Conservation (phyloP, 2,329 filamentous ascomycete genomes). For the Sordariomycetes sp. region DNA sequence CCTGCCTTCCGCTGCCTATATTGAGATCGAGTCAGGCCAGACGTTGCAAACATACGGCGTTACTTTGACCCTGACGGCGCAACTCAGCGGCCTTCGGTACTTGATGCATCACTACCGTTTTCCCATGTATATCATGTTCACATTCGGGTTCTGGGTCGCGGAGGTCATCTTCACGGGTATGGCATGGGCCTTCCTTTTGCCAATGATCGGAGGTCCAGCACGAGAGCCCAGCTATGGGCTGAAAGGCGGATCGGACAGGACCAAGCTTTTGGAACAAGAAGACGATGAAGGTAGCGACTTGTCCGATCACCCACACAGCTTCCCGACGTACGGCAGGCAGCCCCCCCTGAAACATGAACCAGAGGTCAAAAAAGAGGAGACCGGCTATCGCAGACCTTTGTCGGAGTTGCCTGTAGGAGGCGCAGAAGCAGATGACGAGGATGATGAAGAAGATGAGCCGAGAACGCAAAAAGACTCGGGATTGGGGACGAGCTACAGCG, state of each 20-base stretch:
- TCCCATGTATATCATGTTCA: conserved; percentile 59
- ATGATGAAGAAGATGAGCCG: conserved; percentile 25
- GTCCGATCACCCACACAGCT: conserved; percentile 33
- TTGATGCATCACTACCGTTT: conserved; percentile 80
- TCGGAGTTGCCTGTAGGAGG: conserved; percentile 23
- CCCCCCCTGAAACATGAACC: conserved; percentile 30
- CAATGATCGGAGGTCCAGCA: conserved; percentile 19
- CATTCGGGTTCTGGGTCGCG: conserved; percentile 63
- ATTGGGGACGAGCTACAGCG: conserved; percentile 44
- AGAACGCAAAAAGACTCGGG: conserved; percentile 27
- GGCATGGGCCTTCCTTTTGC: conserved; percentile 50
- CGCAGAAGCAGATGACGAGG: conserved; percentile 39
- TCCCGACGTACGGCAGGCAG: conserved; percentile 31
- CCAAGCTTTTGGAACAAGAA: conserved; percentile 11
- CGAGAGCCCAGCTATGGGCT: conserved; percentile 4
- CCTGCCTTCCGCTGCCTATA: conserved; percentile 35
- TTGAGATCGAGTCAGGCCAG: conserved; percentile 62
- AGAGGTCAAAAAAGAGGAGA: conserved; percentile 23
- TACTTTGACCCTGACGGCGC: conserved; percentile 60
- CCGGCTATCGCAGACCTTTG: conserved; percentile 13
- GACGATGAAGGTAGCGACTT: conserved; percentile 18
- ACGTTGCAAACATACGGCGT: conserved; percentile 69
- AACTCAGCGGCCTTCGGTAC: conserved; percentile 69
- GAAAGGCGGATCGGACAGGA: conserved; percentile 6
- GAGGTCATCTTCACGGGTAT: conserved; percentile 60